Evolutionary conservation across 2,329 filamentous ascomycete genomes (phyloP), one percentile per base, ranked within the genome.

Genomic region (Pseudonectria buxi): DNA sequence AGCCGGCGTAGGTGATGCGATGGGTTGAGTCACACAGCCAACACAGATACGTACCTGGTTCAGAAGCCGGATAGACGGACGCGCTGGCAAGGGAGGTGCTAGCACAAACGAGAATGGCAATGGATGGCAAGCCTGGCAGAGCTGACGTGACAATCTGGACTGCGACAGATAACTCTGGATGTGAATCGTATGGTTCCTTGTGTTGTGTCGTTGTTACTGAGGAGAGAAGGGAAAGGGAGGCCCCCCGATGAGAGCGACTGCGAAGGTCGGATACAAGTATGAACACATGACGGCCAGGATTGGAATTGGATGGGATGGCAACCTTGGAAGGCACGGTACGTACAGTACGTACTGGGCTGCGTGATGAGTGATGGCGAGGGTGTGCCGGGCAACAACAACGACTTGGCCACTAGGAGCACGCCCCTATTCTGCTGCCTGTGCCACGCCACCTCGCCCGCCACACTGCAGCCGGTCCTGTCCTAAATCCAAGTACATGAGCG

Each of bases 161-260:
- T 73, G 74, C 73, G 73, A 77, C 72, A 68, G 64, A 63, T 67
- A 67, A 72, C 67, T 73, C 72, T 73, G 63, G 61, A 61, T 67
- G 56, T 56, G 62, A 68, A 65, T 63, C 58, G 61, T 67, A 61
- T 61, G 67, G 66, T 65, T 69, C 68, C 62, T 59, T 62, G 66
- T 64, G 41, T 54, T 56, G 63, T 64, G 59, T 65, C 70, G 61
- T 62, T 71, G 64, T 68, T 71, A 65, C 59, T 67, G 67, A 64
- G 41, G 42, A 57, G 56, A 49, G 54, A 59, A 56, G 56, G 50
- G 52, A 40, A 47, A 54, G 50, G 51, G 60, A 56, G 59, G 57
- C 9, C 18, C 18, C 18, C 18, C 18, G 18, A 22, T 22, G 58
- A 58, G 50, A 46, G 43, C 49, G 44, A 45, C 38, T 47, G 51